Conservation (phyloP, 2,329 filamentous ascomycete genomes). For the Zymoseptoria pseudotritici region DNA sequence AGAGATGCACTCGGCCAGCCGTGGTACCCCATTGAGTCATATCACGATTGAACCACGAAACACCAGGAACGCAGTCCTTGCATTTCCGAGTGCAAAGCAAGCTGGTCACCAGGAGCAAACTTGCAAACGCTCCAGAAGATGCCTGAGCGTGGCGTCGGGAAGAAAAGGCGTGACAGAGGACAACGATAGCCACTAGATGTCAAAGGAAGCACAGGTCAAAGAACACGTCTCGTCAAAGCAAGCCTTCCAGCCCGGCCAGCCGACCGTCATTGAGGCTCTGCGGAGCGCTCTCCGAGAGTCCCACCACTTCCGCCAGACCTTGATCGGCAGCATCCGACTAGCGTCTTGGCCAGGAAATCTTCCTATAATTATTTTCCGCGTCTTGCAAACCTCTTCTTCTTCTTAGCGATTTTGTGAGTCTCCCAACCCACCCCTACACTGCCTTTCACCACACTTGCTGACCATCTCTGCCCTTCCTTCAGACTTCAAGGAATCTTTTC, state of each 20-base stretch:
- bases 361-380: neutral
- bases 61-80: neutral
- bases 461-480: conserved; percentile 15
- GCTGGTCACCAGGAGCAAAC: neutral
- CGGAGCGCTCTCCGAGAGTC: neutral
- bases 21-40: neutral
- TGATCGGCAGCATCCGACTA: neutral
- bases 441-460: neutral
- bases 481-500: conserved; percentile 74
- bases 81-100: neutral
- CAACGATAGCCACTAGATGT: neutral
- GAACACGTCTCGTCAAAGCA: neutral
- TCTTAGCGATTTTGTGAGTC: conserved; percentile 5
- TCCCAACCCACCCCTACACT: conserved; percentile 6
- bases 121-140: neutral
- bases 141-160: too few species aligned
- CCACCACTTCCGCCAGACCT: neutral
- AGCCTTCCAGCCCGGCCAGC: too few species aligned
- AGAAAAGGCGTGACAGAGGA: too few species aligned
- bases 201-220: neutral
- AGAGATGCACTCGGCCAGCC: neutral
- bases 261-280: neutral
- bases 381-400: neutral
- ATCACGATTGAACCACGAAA: neutral
- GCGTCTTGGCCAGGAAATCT: neutral